Evolutionary conservation across 1,139 yeast species (phyloP), one percentile per base, ranked within the genome.

Genomic region (Pichia sp.): DNA sequence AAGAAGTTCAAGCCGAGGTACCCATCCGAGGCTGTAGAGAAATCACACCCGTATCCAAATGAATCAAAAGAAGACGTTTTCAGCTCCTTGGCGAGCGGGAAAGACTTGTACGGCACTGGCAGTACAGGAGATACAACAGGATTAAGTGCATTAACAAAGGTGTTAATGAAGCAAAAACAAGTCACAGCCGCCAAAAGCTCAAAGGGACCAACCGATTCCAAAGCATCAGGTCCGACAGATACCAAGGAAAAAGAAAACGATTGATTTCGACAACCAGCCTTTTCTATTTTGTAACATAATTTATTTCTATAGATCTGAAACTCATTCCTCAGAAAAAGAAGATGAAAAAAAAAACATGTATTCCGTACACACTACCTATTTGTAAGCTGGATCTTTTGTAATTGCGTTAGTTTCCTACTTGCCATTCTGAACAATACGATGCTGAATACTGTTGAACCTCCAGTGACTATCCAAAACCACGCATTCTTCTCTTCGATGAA

Each of bases 401-500:
- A 81, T 54, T 74, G 72, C 47, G 76, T 73, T 56, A 87, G 74
- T 53, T 78, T 77, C 53, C 73, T 73, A 63, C 84, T 72, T 55
- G 79, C 77, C 54, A 70, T 67, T 50, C 66, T 59, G 10, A 82
- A 79, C 43, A 81, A 68, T 6, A 72, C 49, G 4, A 72, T 44
- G 2, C 81, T 79, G 61, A 74, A 76, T 1, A 76, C 53, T n/a
- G 74, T 54, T 6, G 83, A 76, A 8, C 75, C 62, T 0, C 68
- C 64, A 7, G 76, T 71, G 19, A 82, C 76, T 0, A 76, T 64
- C 1, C 74, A 75, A 66, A 82, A 84, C 50, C 88, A 87, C 54
- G 69, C 64, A 52, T 75, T 70, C 3, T 83, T 76, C 38, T 85
- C 90, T 66, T 87, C 95, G 11, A 87, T 82, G 66, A 84, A 86